Base-by-base conservation (phyloP, 371 early-diverging fungal species). In the Mucor piriformis region DNA sequence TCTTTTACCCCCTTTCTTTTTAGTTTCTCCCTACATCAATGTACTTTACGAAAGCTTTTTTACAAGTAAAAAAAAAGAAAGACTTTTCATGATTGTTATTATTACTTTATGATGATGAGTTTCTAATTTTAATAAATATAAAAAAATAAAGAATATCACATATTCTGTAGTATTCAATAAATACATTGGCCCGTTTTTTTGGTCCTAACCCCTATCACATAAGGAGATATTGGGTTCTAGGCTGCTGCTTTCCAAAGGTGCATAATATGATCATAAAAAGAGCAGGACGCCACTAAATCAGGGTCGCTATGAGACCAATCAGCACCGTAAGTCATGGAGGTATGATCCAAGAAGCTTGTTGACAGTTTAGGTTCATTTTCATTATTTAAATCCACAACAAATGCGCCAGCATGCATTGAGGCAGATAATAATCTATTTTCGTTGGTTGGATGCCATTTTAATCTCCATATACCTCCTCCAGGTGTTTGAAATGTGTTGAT, bases 381-480 rank as follows among this genome's bases (percentile, higher is more conserved):
- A 0, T 43, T 20, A 15, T 62, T 23, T 2, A 67, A 49, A 29
- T 66, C 72, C 6, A 81, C 37, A 6, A 77, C 73, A 69, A 81
- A 81, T 2, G 78, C 81, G 18, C 81, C 81, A 11, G 81, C 81
- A 70, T 95, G 89, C 96, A 97, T 97, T 24, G 92, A 90, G 13
- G 92, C 95, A 10, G 93, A 90, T 18, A 95, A 64, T 23, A 97
- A 62, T n/a, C 64, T 54, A 38, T 79, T 65, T 3, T 82, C 67
- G 5, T 80, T 74, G 0, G 76, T 79, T 2, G 96, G 96, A 59
- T 95, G 94, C 95, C 95, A 97, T 71, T 92, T 92, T 42, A 97
- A 72, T 13, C 96, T 78, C 97, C 97, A 97, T 15, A 93, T 93
- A 2, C 97, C 97, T 4, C 97, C 95, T 18, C 88, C 93, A 24